Evolutionary conservation across 768 basidiomycete species (phyloP), one percentile per base, ranked within the genome.

Genomic region (Mycena kentingensis): DNA sequence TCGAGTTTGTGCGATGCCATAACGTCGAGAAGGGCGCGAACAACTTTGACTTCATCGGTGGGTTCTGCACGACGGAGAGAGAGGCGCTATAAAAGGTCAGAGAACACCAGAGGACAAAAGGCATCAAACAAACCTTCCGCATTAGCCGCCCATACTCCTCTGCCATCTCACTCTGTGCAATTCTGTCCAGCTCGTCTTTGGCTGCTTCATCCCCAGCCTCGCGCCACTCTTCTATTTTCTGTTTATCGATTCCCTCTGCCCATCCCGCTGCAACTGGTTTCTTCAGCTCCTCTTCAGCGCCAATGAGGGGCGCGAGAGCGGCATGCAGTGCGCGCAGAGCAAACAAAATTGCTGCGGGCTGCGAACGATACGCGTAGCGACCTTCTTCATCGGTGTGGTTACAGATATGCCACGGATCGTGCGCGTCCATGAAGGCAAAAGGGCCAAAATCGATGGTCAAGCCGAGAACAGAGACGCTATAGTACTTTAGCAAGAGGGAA

Each of bases 371-470:
- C 2, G 88, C 77, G 61, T 93, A 94, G 37, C 91, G 78, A 15
- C 88, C 89, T 50, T 76, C 77, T 42, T 81, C 80, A 62, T 97
- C 93, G 1, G 83, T 82, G 67, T 95, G 93, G 61, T 95, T 98
- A 74, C 95, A 98, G 48, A 98, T 87, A 60, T 97, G 95, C 46
- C 75, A 71, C 0, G 82, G 66, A 58, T 96, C 87, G 61, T 88
- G 98, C 3, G 93, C 82, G 64, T 98, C 95, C 94, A 96, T 97
- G 71, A 93, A 95, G 0, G 92, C 90, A 58, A 88, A 97, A 26
- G 94, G 94, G 7, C 91, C 88, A 51, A 88, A 91, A 63, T 90
- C 88, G 51, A 89, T 88, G 0, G 88, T 90, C 54, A 90, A 65
- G 2, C 88, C 88, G 26, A 88, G 69, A 16, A 91, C 73, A 3